A percentile compares a stretch with the other conserved stretches of the same genome.
Conservation (phyloP, 306 rosid species). For the Sindora glabra region DNA sequence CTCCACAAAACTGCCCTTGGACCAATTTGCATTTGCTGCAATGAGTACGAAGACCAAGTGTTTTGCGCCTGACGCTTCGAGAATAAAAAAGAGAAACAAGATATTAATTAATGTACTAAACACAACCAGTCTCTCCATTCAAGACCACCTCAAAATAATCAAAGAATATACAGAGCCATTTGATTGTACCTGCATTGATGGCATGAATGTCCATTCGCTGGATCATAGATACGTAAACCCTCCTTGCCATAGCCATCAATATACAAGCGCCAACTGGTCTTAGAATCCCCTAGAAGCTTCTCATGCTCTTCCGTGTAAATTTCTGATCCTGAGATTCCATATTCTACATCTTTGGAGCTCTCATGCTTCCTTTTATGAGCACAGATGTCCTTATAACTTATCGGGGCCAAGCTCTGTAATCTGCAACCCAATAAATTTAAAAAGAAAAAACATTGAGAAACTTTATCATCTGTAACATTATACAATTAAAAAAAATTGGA, state of each 20-base stretch:
- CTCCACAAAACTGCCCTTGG: conserved; percentile 70
- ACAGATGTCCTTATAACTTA: conserved; percentile 25
- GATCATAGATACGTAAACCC: conserved; percentile 50
- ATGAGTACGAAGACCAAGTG: conserved; percentile 39
- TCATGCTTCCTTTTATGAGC: not conserved
- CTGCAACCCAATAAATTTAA: not conserved
- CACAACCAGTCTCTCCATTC: no score
- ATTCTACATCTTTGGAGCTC: conserved; percentile 1
- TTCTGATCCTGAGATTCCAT: conserved; percentile 64
- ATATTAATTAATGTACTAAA: no score
- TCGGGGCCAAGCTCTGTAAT: conserved; percentile 44
- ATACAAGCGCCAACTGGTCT: conserved; percentile 43
- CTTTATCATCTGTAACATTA: no score
- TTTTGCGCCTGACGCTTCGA: conserved; percentile 39
- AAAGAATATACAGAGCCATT: no score
- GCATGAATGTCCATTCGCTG: conserved; percentile 53
- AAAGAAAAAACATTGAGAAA: no score
- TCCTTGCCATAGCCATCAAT: conserved; percentile 69
- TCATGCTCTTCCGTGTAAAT: conserved; percentile 60
- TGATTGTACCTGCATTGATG: conserved; percentile 70
- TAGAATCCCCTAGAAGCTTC: conserved; percentile 58
- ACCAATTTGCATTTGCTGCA: conserved; percentile 54
- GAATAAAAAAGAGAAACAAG: no score
- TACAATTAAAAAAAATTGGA: no score
- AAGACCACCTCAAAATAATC: no score